Evolutionary conservation across 768 basidiomycete species (phyloP).

Genomic region (Lactarius hatsudake): DNA sequence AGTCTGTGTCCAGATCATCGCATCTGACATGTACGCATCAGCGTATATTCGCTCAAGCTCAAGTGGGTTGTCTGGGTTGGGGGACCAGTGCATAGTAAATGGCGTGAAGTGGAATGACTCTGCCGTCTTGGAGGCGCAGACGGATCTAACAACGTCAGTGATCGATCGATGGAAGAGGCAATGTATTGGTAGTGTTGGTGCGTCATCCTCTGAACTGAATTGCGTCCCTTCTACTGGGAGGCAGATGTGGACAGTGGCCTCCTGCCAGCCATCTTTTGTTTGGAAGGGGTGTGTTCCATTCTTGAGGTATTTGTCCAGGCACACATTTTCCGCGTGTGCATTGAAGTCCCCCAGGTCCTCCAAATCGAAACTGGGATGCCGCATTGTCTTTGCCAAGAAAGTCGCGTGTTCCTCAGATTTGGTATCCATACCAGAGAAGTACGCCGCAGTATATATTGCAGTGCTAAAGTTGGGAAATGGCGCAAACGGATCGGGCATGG

Average conservation of each 20-base stretch:
- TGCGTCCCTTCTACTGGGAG: neutral
- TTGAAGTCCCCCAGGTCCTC: neutral
- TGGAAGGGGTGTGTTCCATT: neutral
- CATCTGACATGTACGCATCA: neutral
- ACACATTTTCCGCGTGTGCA: neutral
- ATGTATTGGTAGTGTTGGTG: neutral
- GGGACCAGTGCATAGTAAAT: neutral
- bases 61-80: neutral
- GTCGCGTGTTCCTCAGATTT: neutral
- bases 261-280: neutral
- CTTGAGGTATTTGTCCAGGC: neutral
- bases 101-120: neutral
- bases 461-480: neutral
- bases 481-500: neutral
- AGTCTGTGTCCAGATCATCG: neutral
- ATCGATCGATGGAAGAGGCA: neutral
- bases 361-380: neutral
- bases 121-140: neutral
- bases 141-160: neutral
- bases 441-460: neutral
- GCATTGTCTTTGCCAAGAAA: neutral
- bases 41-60: neutral
- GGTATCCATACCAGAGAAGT: neutral
- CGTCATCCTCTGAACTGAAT: neutral
- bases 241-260: neutral